These are phyloP conservation scores for Aureobasidium mangrovei DNA, from an alignment of 2,329 filamentous ascomycete genomes.

Conservation along the genomic window DNA sequence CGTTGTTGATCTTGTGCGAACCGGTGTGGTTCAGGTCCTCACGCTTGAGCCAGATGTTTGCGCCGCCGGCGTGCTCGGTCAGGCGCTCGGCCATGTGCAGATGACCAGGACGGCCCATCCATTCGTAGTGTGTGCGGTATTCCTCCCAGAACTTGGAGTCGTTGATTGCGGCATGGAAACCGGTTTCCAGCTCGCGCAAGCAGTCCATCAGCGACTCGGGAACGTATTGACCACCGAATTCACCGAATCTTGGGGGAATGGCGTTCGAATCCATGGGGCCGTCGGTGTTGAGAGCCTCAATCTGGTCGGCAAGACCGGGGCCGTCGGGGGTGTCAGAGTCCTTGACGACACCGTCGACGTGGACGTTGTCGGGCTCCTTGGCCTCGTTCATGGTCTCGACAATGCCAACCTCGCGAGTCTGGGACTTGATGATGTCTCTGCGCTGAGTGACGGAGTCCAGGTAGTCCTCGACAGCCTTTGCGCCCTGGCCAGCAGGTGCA, in stretches of 20 bases:
- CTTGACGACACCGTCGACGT: conserved; percentile 60
- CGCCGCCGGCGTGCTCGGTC: conserved; percentile 80
- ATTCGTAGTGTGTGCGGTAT: conserved; percentile 89
- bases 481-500: conserved; percentile 55
- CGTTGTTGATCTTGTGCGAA: conserved; percentile 99
- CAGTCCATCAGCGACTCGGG: conserved; percentile 98
- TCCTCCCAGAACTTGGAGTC: conserved; percentile 96
- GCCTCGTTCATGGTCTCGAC: conserved; percentile 58
- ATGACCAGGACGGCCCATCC: conserved; percentile 91
- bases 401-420: conserved; percentile 59
- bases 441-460: conserved; percentile 59
- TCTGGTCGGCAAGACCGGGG: conserved; percentile 68
- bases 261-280: conserved; percentile 39
- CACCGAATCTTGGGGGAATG: conserved; percentile 80
- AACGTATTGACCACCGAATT: conserved; percentile 96
- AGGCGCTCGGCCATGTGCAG: conserved; percentile 82
- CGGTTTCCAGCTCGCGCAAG: conserved; percentile 77
- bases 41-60: conserved; percentile 95
- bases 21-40: conserved; percentile 98
- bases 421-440: conserved; percentile 33
- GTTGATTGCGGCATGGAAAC: conserved; percentile 78
- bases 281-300: conserved; percentile 68
- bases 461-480: conserved; percentile 75
- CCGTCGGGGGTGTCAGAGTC: conserved; percentile 47
- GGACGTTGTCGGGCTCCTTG: conserved; percentile 53